phyloP scores from a whole-genome alignment of 495 filamentous ascomycete genomes.

The Cercophora samala region DNA sequence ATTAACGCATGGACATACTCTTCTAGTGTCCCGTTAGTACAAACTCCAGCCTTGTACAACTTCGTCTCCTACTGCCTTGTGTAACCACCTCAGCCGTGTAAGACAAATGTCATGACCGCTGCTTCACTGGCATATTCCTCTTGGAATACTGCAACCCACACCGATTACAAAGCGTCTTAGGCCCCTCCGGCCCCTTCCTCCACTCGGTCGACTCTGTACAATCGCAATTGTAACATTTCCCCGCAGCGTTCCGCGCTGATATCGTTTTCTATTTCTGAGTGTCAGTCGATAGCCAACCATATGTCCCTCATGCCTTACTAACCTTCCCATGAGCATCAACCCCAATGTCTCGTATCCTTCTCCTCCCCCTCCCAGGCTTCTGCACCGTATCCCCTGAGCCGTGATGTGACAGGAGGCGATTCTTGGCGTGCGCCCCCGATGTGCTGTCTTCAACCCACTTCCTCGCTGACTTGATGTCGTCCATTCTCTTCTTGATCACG shows the following conservation, averaged over 20 bases:
- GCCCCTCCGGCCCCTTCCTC: constrained; percentile 14
- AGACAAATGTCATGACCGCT: background rate
- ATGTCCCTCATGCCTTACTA: background rate
- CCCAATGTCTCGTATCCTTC: background rate
- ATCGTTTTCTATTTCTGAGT: constrained; percentile 2
- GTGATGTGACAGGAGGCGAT: background rate
- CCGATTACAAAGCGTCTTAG: constrained; percentile 15
- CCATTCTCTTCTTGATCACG: background rate
- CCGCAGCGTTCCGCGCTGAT: constrained; percentile 1
- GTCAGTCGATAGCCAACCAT: background rate
- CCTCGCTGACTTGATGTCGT: background rate
- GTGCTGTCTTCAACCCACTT: background rate
- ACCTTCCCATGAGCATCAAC: background rate
- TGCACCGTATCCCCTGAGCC: no score
- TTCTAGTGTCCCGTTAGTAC: no score
- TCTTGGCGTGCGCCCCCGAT: background rate
- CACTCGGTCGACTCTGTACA: constrained; percentile 15
- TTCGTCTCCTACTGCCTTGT: background rate
- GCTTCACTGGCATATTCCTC: background rate
- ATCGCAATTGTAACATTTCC: constrained; percentile 6
- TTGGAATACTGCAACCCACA: constrained; percentile 16
- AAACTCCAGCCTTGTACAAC: no score
- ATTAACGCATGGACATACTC: background rate
- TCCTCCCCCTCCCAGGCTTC: background rate
- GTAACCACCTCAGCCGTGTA: background rate